phyloP scores from a whole-genome alignment of 257 asterid species.

The Henckelia pumila region DNA sequence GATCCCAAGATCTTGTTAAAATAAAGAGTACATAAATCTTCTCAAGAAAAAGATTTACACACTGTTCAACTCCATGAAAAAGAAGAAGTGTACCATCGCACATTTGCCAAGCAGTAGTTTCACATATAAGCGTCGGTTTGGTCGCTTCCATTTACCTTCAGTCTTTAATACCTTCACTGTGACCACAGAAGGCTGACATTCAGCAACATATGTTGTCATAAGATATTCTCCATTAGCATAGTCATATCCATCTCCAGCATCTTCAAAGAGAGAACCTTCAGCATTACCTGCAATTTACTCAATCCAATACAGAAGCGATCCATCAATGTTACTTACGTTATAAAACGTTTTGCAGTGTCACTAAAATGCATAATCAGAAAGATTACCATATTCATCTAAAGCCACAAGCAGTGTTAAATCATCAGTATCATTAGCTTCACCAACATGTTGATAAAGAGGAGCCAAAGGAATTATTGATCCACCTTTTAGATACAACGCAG shows the following conservation, averaged over 20 bases:
- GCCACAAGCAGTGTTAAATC: slow-evolving; percentile 78
- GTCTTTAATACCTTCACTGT: slow-evolving; percentile 63
- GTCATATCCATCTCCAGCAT: slow-evolving; percentile 89
- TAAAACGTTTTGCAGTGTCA: not conserved
- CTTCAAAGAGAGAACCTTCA: slow-evolving; percentile 82
- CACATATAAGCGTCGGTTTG: slow-evolving; percentile 73
- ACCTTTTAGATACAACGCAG: slow-evolving; percentile 76
- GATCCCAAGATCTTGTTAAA: not conserved
- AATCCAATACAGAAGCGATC: slow-evolving; percentile 7
- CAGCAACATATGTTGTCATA: slow-evolving; percentile 83
- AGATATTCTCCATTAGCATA: slow-evolving; percentile 64
- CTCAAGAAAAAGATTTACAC: not conserved
- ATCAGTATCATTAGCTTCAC: slow-evolving; percentile 65
- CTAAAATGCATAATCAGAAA: slow-evolving; percentile 20
- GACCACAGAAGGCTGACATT: slow-evolving; percentile 59
- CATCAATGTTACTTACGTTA: not conserved
- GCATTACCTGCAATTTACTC: slow-evolving; percentile 68
- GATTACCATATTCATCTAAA: slow-evolving; percentile 69
- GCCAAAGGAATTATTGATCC: slow-evolving; percentile 84
- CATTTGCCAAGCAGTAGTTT: slow-evolving; percentile 68
- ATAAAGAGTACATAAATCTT: no score
- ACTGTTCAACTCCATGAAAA: not conserved
- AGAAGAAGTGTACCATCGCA: slow-evolving; percentile 55
- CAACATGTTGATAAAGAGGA: slow-evolving; percentile 67
- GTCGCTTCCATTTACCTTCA: slow-evolving; percentile 85